Percentiles rank a stretch among this genome's conserved stretches.
Conservation (phyloP, 148 eudicot genomes). For the Amaranthus cruentus region DNA sequence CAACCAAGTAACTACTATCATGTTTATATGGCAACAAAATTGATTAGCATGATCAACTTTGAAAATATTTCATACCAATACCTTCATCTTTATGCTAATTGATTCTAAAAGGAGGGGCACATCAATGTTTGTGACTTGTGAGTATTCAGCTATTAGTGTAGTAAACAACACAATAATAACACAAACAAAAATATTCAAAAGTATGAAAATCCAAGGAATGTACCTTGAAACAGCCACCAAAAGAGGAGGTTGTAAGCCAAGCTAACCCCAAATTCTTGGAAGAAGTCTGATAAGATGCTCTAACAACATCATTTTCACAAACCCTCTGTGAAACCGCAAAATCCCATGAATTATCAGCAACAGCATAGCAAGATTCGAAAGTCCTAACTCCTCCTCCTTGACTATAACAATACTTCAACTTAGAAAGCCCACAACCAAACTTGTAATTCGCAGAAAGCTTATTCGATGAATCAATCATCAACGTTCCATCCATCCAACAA, state of each 20-base stretch:
- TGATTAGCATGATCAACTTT: background rate
- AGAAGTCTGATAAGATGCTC: constrained; percentile 49
- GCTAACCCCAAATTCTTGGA: constrained; percentile 37
- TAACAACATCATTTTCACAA: constrained; percentile 35
- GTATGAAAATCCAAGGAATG: background rate
- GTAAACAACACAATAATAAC: background rate
- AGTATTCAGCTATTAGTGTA: background rate
- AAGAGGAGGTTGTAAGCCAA: constrained; percentile 37
- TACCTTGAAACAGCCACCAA: constrained; percentile 56
- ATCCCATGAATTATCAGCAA: constrained; percentile 50
- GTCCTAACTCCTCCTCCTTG: constrained; percentile 36
- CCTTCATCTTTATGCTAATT: too few species aligned
- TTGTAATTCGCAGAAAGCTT: constrained; percentile 43
- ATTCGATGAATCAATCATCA: constrained; percentile 42
- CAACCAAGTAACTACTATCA: too few species aligned
- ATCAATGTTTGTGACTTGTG: too few species aligned
- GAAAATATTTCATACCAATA: background rate
- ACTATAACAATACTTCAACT: constrained; percentile 43
- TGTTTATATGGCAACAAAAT: too few species aligned
- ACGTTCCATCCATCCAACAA: constrained; percentile 41
- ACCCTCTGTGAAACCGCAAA: constrained; percentile 42
- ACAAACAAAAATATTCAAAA: background rate
- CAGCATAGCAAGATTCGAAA: constrained; percentile 56
- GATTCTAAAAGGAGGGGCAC: too few species aligned
- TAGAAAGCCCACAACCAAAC: constrained; percentile 38